Evolutionary conservation across 176 grass and related monocot species (phyloP), one percentile per base, ranked within the genome.

Genomic region (Dendrocalamus sinicus): DNA sequence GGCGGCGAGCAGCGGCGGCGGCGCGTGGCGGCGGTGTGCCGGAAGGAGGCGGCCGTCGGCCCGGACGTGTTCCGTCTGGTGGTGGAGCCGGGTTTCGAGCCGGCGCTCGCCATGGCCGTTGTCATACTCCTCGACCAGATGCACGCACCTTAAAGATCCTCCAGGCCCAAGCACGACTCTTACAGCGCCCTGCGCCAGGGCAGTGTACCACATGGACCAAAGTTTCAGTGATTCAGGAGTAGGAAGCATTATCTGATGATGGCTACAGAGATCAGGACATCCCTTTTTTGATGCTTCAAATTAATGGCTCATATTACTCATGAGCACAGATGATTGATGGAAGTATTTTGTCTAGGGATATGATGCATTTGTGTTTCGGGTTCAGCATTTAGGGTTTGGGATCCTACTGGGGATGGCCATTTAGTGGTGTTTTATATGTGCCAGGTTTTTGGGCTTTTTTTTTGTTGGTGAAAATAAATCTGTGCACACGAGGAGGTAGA

Each of bases 101-200:
- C 88, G n/a, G 78, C 92, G 26, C 79, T 84, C 7, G 92, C 92
- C 84, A 97, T 93, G 95, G 92, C 92, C 78, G 86, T 97, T 15
- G 95, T 97, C 79, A 89, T 97, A 19, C 84, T 97, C 70, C 89
- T 97, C 7, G 92, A 94, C 22, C 92, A 91, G 86, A 92, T 91
- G 92, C 75, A 87, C 76, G 58, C 57, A 0, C 67, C 83, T 37
- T 85, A 15, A 85, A 17, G 41, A 7, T n/a, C 17, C 17, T 40
- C 14, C 24, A 19, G 2, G 39, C 16, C 65, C 12, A 1, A 10
- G 24, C 70, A 67, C 5, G 16, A 70, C 54, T 62, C 65, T 28
- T 22, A 13, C 59, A n/a, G 43, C 52, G 9, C 19, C 1, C 28
- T 28, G 40, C 22, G 70, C n/a, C 40, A 46, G 44, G 7, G 44